phyloP scores from a whole-genome alignment of 805 yeast species.

The Ogataea pilisensis region DNA sequence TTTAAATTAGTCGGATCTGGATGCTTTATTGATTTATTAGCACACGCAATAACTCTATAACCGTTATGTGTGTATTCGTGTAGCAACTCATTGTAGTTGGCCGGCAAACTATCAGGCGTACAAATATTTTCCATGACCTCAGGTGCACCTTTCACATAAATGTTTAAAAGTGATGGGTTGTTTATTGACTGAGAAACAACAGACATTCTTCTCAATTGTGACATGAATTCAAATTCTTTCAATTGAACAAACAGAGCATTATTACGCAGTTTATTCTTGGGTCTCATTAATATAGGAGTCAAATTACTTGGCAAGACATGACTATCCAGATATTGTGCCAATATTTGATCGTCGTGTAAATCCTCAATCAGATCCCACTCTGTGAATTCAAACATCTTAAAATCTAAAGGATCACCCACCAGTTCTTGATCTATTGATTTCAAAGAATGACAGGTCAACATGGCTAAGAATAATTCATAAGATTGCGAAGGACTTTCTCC shows the following conservation, averaged over 20 bases:
- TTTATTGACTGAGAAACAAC: constrained; percentile 56
- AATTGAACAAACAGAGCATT: constrained; percentile 34
- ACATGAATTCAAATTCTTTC: constrained; percentile 74
- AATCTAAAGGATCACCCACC: constrained; percentile 92
- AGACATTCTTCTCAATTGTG: constrained; percentile 86
- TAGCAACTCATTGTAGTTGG: constrained; percentile 65
- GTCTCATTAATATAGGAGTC: constrained; percentile 48
- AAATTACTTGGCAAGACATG: constrained; percentile 36
- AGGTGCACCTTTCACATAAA: constrained; percentile 94
- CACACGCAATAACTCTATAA: constrained; percentile 93
- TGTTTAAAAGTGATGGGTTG: constrained; percentile 30
- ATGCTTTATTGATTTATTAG: constrained; percentile 42
- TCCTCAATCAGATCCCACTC: constrained; percentile 74
- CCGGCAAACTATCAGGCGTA: constrained; percentile 64
- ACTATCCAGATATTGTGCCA: constrained; percentile 19
- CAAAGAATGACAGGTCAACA: constrained; percentile 86
- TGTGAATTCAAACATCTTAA: constrained; percentile 89
- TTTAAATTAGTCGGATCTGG: constrained; percentile 18
- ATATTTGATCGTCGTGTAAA: constrained; percentile 33
- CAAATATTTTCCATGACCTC: constrained; percentile 85
- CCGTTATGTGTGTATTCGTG: constrained; percentile 91
- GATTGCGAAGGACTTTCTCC: constrained; percentile 17
- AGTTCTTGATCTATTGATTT: constrained; percentile 72
- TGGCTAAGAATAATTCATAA: constrained; percentile 36
- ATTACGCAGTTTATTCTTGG: constrained; percentile 26